Percentiles rank a stretch among this genome's conserved stretches.
These are phyloP conservation scores for Melastoma malabathricum DNA, from an alignment of 345 rosid genomes.

Conservation along the genomic window DNA sequence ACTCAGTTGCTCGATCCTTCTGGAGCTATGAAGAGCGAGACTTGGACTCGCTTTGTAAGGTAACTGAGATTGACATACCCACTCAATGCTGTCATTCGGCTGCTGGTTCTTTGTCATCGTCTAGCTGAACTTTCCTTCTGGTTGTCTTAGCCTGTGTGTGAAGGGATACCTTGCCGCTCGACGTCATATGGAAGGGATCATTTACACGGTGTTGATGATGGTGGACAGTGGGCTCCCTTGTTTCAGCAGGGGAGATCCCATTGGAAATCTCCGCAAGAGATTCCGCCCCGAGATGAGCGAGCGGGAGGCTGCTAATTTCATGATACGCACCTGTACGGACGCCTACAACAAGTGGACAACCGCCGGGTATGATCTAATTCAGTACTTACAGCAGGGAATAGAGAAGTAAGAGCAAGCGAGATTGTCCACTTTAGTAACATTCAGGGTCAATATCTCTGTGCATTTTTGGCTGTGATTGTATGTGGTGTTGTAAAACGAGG, in stretches of 20 bases:
- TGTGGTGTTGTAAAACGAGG: too few relatives aligned
- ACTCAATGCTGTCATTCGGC: background rate
- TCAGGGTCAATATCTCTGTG: too few relatives aligned
- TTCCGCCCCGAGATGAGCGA: constrained; percentile 95
- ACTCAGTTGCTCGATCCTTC: constrained; percentile 92
- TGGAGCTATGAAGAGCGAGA: constrained; percentile 84
- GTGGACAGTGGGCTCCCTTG: constrained; percentile 96
- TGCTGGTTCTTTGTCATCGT: background rate
- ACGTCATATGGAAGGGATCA: constrained; percentile 81
- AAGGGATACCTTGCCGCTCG: constrained; percentile 89
- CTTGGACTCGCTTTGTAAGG: constrained; percentile 79
- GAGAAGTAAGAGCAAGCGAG: constrained; percentile 42
- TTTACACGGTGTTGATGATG: constrained; percentile 74
- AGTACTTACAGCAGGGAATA: constrained; percentile 91
- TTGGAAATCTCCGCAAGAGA: constrained; percentile 92
- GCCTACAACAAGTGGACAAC: constrained; percentile 97
- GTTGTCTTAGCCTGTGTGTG: constrained; percentile 52
- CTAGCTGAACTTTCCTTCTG: background rate
- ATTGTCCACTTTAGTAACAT: background rate
- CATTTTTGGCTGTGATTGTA: too few relatives aligned
- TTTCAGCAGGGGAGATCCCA: constrained; percentile 94
- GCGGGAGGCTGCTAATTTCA: constrained; percentile 90
- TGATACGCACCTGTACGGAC: constrained; percentile 76
- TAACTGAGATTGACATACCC: constrained; percentile 8
- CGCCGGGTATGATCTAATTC: constrained; percentile 87